Evolutionary conservation across 345 rosid genomes (phyloP).

Genomic region (Firmiana major): DNA sequence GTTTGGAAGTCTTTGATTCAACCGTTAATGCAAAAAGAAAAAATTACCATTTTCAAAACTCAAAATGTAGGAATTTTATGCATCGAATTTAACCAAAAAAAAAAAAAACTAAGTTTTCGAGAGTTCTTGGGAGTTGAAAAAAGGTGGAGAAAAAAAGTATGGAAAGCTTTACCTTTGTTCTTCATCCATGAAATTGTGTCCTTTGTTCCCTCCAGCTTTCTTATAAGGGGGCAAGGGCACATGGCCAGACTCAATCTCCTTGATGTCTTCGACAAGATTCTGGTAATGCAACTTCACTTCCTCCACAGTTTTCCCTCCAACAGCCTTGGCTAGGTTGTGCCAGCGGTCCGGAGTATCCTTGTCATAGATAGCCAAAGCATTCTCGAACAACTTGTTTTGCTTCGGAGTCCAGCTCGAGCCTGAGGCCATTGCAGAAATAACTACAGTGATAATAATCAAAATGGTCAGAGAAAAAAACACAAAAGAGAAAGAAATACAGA

Average conservation of each 20-base stretch:
- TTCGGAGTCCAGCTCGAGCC: constrained; percentile 40
- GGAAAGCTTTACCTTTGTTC: constrained; percentile 25
- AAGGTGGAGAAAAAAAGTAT: not conserved
- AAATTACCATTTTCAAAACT: no score
- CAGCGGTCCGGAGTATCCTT: constrained; percentile 49
- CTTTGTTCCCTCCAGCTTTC: constrained; percentile 19
- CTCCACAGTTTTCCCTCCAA: constrained; percentile 34
- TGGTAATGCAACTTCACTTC: constrained; percentile 42
- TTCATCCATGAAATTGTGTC: constrained; percentile 26
- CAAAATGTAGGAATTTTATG: no score
- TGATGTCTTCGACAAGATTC: constrained; percentile 42
- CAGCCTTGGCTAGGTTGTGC: constrained; percentile 49
- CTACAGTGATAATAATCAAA: not conserved
- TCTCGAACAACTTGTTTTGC: constrained; percentile 54
- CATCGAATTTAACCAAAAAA: no score
- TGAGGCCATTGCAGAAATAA: constrained; percentile 28
- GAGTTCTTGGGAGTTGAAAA: no score
- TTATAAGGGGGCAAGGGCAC: constrained; percentile 44
- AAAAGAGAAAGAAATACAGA: not conserved
- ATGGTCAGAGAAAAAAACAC: not conserved
- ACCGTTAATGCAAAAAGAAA: no score
- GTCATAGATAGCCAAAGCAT: constrained; percentile 44
- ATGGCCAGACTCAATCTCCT: constrained; percentile 45
- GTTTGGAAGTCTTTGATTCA: no score
- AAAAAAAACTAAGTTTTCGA: no score